These are phyloP conservation scores for Stachybotrys chlorohalonatus DNA, from an alignment of 2,329 filamentous ascomycete species.

Conservation along the genomic window DNA sequence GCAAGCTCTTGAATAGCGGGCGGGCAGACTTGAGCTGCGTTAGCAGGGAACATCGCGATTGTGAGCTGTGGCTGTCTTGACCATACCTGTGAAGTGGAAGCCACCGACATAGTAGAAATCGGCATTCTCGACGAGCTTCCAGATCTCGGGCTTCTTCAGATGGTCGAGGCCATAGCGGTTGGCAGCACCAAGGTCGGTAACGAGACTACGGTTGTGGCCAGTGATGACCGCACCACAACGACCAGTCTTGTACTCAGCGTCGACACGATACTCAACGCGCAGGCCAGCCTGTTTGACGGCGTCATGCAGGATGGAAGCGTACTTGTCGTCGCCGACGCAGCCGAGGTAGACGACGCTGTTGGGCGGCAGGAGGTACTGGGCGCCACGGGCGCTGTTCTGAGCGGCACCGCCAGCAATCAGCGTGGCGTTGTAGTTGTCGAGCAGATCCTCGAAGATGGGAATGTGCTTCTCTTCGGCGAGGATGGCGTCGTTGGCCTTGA, in stretches of 20 bases:
- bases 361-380: conserved; percentile 86
- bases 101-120: conserved; percentile 89
- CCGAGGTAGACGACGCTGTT: conserved; percentile 92
- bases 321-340: conserved; percentile 92
- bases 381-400: conserved; percentile 94
- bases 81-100: conserved; percentile 75
- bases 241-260: conserved; percentile 75
- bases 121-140: conserved; percentile 82
- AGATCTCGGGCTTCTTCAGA: conserved; percentile 83
- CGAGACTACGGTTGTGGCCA: conserved; percentile 88
- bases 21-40: conserved; percentile 57
- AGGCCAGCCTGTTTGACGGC: conserved; percentile 83
- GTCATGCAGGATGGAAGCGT: conserved; percentile 77
- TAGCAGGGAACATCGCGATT: not conserved
- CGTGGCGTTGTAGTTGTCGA: conserved; percentile 87
- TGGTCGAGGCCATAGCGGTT: conserved; percentile 97
- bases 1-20: conserved; percentile 83
- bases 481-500: conserved; percentile 97
- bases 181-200: conserved; percentile 89
- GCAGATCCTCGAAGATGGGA: conserved; percentile 83
- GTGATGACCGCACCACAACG: conserved; percentile 96
- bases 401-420: conserved; percentile 93
- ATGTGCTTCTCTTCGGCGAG: conserved; percentile 89
- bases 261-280: conserved; percentile 89
- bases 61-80: not conserved